Evolutionary conservation across 2,329 filamentous ascomycete species (phyloP), one percentile per base, ranked within the genome.

Genomic region (Pseudohalonectria lignicola): DNA sequence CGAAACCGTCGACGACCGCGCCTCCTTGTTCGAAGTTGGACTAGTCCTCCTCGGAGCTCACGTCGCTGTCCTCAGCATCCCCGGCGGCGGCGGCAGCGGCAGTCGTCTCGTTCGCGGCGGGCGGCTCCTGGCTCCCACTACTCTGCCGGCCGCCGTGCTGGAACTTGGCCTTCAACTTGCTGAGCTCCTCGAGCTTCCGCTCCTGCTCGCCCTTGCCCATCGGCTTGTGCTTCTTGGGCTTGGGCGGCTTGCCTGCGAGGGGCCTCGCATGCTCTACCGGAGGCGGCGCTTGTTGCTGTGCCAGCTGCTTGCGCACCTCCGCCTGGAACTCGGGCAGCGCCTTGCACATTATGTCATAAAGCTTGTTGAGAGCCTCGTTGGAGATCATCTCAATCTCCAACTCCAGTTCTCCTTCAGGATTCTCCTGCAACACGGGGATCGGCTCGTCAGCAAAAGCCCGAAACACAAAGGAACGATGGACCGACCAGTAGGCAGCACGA

Each of bases 171-270:
- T 79, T 65, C 45, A 76, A 69, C 52, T 74, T 69, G 46, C 74
- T 69, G 18, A 84, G 66, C 53, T 75, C 66, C 46, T 71, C 66
- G 49, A 85, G 80, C 46, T 74, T 78, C 31, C 71, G 67, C 52
- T 82, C 78, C 58, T 85, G 80, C 57, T 84, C 79, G 25, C 64
- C 62, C 59, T 81, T 81, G 58, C 76, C 79, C 80, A 85, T 85
- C 1, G 80, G 80, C 65, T 84, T 84, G 57, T 84, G 82, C 67
- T 82, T 82, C 63, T 78, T 79, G 38, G 73, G 71, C 58, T 77
- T 78, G 44, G 61, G 62, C 17, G 59, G 54, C 32, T 49, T 51
- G 13, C 52, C 26, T 35, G 51, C 53, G 11, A 43, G 17, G 21
- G 49, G 53, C 2, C 48, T 34, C 12, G 54, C 47, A 2, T 52